Conservation (phyloP, 1,139 yeast genomes). For the Zygosaccharomyces sapae region DNA sequence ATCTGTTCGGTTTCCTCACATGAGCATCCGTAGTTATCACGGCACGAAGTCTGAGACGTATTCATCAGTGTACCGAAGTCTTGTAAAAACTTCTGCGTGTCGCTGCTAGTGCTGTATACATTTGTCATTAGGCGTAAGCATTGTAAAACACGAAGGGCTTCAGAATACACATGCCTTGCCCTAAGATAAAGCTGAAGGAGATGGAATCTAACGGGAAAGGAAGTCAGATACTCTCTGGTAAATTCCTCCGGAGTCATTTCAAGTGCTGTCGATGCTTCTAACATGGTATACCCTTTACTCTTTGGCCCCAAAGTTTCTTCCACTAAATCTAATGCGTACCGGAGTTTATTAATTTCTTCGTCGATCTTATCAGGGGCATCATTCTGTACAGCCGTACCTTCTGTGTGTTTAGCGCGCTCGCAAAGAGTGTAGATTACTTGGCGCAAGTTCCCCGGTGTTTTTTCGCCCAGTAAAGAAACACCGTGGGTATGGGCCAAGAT, state of each 20-base stretch:
- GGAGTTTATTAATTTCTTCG: conserved; percentile 44
- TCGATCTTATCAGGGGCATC: conserved; percentile 43
- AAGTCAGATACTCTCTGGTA: conserved; percentile 44
- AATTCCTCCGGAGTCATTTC: conserved; percentile 46
- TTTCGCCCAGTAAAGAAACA: conserved; percentile 49
- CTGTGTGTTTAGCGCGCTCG: not conserved
- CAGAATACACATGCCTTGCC: conserved; percentile 61
- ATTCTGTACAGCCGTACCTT: conserved; percentile 31
- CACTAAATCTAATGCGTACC: conserved; percentile 42
- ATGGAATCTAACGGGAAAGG: conserved; percentile 56
- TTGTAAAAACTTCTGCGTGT: conserved; percentile 34
- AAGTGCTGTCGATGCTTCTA: conserved; percentile 46
- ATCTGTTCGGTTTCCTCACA: conserved; percentile 50
- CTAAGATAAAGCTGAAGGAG: conserved; percentile 55
- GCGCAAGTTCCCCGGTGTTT: conserved; percentile 59
- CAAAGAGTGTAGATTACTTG: conserved; percentile 55
- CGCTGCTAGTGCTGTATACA: conserved; percentile 15
- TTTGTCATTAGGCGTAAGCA: conserved; percentile 43
- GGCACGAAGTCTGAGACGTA: conserved; percentile 55
- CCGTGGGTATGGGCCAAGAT: conserved; percentile 49
- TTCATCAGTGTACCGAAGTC: conserved; percentile 55
- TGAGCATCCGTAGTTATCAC: conserved; percentile 51
- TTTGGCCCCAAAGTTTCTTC: conserved; percentile 40
- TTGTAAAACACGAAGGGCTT: conserved; percentile 56
- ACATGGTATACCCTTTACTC: conserved; percentile 48